These are phyloP conservation scores for Microbotryum saponariae DNA, from an alignment of 1,284 basidiomycete genomes.

Conservation along the genomic window DNA sequence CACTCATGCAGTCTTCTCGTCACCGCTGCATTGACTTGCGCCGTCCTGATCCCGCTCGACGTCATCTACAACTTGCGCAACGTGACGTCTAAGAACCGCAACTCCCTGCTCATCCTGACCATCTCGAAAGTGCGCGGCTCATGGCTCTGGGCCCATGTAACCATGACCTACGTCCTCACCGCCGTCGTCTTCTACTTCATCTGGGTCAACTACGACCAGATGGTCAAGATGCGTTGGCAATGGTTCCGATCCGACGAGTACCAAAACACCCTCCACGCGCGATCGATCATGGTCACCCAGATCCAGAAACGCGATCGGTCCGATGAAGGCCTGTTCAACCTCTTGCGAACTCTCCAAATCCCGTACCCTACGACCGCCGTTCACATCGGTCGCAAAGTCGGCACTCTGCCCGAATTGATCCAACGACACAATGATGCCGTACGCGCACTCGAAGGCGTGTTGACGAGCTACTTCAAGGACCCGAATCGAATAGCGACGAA, in stretches of 20 bases:
- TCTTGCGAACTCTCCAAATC: conserved; percentile 42
- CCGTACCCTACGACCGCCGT: conserved; percentile 77
- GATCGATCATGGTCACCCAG: conserved; percentile 63
- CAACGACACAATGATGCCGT: conserved; percentile 75
- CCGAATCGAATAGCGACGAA: conserved; percentile 62
- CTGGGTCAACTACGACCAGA: conserved; percentile 48
- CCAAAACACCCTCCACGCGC: conserved; percentile 63
- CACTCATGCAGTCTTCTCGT: conserved; percentile 49
- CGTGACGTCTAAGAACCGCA: conserved; percentile 49
- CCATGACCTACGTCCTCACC: conserved; percentile 52
- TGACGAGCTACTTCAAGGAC: conserved; percentile 74
- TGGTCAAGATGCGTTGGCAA: conserved; percentile 57
- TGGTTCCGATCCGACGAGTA: conserved; percentile 75
- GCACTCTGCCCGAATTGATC: conserved; percentile 64
- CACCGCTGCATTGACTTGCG: conserved; percentile 61
- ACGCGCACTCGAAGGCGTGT: conserved; percentile 66
- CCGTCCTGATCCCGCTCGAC: conserved; percentile 56
- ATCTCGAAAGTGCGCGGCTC: conserved; percentile 63
- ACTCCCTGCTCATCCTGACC: conserved; percentile 64
- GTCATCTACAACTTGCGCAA: conserved; percentile 59
- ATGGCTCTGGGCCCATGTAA: conserved; percentile 66
- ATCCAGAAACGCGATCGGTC: conserved; percentile 67
- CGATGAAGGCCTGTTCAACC: conserved; percentile 57
- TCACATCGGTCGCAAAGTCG: conserved; percentile 68
- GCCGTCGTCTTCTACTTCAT: conserved; percentile 57